Conservation (phyloP, 2,329 filamentous ascomycete species). For the Colletotrichum musae region DNA sequence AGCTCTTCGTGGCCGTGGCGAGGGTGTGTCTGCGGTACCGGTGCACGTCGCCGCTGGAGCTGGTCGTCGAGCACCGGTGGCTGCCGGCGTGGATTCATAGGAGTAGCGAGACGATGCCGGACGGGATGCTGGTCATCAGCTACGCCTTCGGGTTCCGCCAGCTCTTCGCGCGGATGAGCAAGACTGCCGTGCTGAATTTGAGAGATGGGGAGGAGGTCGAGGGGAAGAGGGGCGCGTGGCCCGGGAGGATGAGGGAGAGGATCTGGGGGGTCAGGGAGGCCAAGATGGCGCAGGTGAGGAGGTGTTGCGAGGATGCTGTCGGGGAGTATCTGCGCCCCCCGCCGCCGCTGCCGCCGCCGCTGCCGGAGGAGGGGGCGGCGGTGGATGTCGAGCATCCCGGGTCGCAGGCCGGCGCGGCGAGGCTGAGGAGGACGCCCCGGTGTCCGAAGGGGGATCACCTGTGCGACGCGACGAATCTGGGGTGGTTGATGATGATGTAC, state of each 20-base stretch:
- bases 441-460: conserved; percentile 65
- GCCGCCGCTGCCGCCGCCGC: neutral
- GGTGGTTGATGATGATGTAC: conserved; percentile 68
- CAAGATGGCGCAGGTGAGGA: conserved; percentile 65
- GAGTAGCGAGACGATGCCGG: conserved; percentile 63
- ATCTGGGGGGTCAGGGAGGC: conserved; percentile 63
- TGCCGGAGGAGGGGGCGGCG: no score
- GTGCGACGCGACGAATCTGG: conserved; percentile 68
- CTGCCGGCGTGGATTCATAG: conserved; percentile 66
- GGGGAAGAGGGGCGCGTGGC: conserved; percentile 59
- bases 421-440: conserved; percentile 58
- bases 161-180: conserved; percentile 65
- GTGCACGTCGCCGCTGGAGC: conserved; percentile 66
- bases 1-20: conserved; percentile 66
- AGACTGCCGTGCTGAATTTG: conserved; percentile 63
- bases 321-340: conserved; percentile 62
- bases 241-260: conserved; percentile 61
- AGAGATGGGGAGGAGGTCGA: conserved; percentile 58
- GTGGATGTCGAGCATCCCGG: no score
- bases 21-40: conserved; percentile 65
- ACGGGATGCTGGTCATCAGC: conserved; percentile 65
- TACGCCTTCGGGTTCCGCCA: conserved; percentile 66
- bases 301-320: conserved; percentile 59
- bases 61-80: conserved; percentile 66
- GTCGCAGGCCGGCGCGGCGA: conserved; percentile 42